A percentile compares a stretch with the other conserved stretches of the same genome.
phyloP scores from a whole-genome alignment of 495 filamentous ascomycete genomes.

The Melanomma pulvis-pyrius region DNA sequence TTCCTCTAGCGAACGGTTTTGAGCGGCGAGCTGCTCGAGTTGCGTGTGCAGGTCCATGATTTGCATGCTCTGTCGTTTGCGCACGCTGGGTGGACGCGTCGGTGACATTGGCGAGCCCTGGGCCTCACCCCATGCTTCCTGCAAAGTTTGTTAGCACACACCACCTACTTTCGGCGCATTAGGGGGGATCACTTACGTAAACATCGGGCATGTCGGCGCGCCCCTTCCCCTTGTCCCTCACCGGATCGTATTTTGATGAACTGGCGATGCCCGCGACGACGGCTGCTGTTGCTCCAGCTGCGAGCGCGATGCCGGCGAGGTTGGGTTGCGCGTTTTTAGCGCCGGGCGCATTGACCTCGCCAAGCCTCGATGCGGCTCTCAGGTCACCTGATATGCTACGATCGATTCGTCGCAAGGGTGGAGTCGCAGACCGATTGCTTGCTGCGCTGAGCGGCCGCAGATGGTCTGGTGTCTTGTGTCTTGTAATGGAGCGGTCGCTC shows the following conservation, averaged over 20 bases:
- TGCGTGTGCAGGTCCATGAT: conserved; percentile 78
- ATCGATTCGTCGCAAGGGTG: conserved; percentile 70
- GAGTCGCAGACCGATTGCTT: conserved; percentile 60
- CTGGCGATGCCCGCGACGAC: conserved; percentile 54
- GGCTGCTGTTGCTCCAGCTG: conserved; percentile 41
- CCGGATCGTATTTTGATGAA: conserved; percentile 69
- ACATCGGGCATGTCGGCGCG: conserved; percentile 87
- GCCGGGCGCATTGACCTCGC: conserved; percentile 35
- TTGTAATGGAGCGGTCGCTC: conserved; percentile 50
- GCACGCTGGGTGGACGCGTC: conserved; percentile 88
- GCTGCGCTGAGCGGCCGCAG: conserved; percentile 62
- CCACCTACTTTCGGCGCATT: neutral
- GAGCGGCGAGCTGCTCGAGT: conserved; percentile 77
- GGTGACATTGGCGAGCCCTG: conserved; percentile 89
- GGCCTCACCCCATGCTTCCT: conserved; percentile 96
- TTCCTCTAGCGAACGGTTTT: conserved; percentile 76
- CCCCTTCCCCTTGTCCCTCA: conserved; percentile 84
- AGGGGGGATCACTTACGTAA: conserved; percentile 70
- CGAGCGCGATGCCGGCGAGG: conserved; percentile 36
- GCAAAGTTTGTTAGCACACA: conserved; percentile 33
- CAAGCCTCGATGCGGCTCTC: conserved; percentile 64
- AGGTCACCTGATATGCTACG: conserved; percentile 80
- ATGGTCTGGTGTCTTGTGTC: conserved; percentile 58
- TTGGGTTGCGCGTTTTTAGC: conserved; percentile 35
- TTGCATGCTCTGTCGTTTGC: conserved; percentile 94